Base-by-base conservation (phyloP, 129 eudicot species). In the Chrysanthemum seticuspe region DNA sequence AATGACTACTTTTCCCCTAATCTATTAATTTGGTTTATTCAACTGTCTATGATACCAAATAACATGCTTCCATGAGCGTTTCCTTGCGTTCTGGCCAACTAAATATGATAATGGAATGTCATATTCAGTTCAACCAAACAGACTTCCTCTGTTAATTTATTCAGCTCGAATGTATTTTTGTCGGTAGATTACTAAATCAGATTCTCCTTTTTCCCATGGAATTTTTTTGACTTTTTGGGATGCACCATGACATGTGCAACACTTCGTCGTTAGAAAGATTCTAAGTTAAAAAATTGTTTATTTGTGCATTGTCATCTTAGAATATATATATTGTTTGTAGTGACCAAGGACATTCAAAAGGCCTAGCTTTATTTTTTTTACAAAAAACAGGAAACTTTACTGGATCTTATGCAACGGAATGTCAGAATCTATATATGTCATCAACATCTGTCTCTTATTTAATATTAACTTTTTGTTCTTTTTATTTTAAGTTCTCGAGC, bases 401-500 rank as follows among this genome's bases (percentile, higher is more conserved):
- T 40, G 47, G 47, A 40, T 40, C 47, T 40, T 40, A 40, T 40
- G 47, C 47, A 40, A 6, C 47, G 9, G 47, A 40, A 40, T 40
- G 47, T 40, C 47, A 40, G 47, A 40, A 6, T 53, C 18, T 13
- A 60, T 16, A 25, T 60, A 61, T 23, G 15, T 27, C 3, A 13
- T 8, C 2, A 11, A 1, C 16, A 2, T 15, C 58, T 53, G 18
- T 53, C 8, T 53, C 18, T 53, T 29, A 44, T 54, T 6, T 18
- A 6, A 48, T 31, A 11, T 29, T 15, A 11, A 10, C 2, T 8
- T 53, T 27, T 34, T 2, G 16, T 5, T 65, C 62, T 76, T 67
- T 47, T 63, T 7, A 62, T 70, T 71, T 47, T 47, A 56, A 91
- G 91, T 89, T 89, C 70, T 89, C 96, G 62, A 78, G 15, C 25